Base-by-base conservation (phyloP, 208 protist genomes). In the Leishmania tarentolae region DNA sequence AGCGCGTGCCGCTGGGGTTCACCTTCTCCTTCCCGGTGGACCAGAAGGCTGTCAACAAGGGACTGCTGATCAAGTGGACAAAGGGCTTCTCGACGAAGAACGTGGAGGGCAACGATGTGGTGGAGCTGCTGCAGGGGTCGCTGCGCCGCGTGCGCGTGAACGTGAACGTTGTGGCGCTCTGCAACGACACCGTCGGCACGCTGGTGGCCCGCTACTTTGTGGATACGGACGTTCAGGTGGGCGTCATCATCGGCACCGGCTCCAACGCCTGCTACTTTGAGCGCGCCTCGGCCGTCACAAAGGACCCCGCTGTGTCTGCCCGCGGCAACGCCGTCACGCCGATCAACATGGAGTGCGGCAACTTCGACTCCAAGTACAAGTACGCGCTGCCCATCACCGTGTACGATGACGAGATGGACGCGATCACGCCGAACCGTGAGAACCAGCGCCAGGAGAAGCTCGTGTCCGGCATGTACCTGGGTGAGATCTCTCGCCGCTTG, bases 151-250 rank as follows among this genome's bases (percentile, higher is more conserved):
- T 94, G 71, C 78, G 85, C 21, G 77, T 98, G 59, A 90, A 97
- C 52, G 86, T 96, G 75, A 90, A 87, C 61, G 92, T 98, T n/a
- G 89, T 90, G 63, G 96, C 96, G 9, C 84, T 98, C 31, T 93
- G 90, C 86, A 98, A 98, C 85, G 96, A 98, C 88, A 98, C 96
- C 46, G 94, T 98, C 28, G 96, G 96, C 53, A 98, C 96, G 35
- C 85, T 97, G 57, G 87, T 97, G 42, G 88, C 95, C 19, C 83
- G 86, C 61, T 95, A 90, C 87, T 93, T 96, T 83, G 72, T 87
- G 53, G 90, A 98, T 73, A 76, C 82, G 40, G 86, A 91, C 68
- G 78, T 78, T 70, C 81, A 93, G 82, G 88, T 97, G 28, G 96
- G 96, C 63, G 88, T 97, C 57, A 98, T 98, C 81, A 77, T 98